A percentile compares a stretch with the other conserved stretches of the same genome.
Evolutionary conservation across 192 early-diverging fungal species (phyloP).

Genomic region (Podila horticola): DNA sequence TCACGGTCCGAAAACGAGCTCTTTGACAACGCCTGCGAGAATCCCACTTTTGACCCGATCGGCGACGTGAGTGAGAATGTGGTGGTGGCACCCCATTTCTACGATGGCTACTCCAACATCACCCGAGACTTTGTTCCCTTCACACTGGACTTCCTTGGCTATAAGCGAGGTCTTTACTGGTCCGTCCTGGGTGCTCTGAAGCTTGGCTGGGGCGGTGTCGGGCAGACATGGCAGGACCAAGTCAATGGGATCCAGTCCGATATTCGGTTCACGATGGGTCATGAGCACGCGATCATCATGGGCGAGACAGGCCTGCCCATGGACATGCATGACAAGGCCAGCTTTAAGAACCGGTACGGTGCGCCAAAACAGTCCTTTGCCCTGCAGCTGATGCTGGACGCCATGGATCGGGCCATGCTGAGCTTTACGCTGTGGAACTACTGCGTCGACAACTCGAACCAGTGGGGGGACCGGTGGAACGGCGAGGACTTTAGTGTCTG

Average conservation of each 20-base stretch:
- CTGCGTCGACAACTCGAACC: slow-evolving; percentile 54
- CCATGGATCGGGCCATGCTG: slow-evolving; percentile 56
- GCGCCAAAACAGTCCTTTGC: slow-evolving; percentile 56
- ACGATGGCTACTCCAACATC: slow-evolving; percentile 42
- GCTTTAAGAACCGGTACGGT: slow-evolving; percentile 30
- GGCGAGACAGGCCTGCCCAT: slow-evolving; percentile 46
- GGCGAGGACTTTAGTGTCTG: slow-evolving; percentile 66
- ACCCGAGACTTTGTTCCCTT: slow-evolving; percentile 48
- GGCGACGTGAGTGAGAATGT: slow-evolving; percentile 45
- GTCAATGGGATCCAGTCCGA: slow-evolving; percentile 35
- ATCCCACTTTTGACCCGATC: slow-evolving; percentile 29
- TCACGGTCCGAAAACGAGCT: slow-evolving; percentile 10
- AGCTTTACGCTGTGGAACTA: slow-evolving; percentile 66
- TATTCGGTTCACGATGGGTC: slow-evolving; percentile 16
- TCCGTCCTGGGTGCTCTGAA: slow-evolving; percentile 27
- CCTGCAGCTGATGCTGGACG: slow-evolving; percentile 58
- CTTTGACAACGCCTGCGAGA: slow-evolving; percentile 27
- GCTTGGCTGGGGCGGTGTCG: slow-evolving; percentile 24
- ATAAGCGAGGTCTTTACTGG: slow-evolving; percentile 38
- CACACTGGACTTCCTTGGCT: slow-evolving; percentile 38
- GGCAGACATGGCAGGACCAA: slow-evolving; percentile 17
- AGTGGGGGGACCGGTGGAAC: slow-evolving; percentile 66
- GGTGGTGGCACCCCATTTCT: slow-evolving; percentile 46
- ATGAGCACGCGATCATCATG: slow-evolving; percentile 31
- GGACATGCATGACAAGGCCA: slow-evolving; percentile 39